A percentile compares a stretch with the other conserved stretches of the same genome.
Conservation (phyloP, 805 yeast genomes). For the Kurtzmaniella fragi region DNA sequence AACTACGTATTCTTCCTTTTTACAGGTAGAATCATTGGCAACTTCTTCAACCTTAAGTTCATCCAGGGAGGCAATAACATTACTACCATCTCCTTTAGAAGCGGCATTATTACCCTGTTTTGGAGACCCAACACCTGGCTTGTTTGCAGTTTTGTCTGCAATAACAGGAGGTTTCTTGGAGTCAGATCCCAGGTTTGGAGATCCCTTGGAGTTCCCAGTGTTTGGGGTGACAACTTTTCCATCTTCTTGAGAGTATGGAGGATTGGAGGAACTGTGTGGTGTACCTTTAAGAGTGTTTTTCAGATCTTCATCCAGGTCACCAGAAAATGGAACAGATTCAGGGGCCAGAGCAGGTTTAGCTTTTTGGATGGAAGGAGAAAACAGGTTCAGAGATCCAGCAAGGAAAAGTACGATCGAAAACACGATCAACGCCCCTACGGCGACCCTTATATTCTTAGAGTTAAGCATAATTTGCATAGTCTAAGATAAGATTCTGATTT, state of each 20-base stretch:
- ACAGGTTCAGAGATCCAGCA: slow-evolving; percentile 37
- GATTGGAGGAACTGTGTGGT: slow-evolving; percentile 29
- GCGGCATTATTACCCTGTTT: not conserved
- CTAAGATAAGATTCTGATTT: too few species aligned
- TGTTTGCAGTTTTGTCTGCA: slow-evolving; percentile 18
- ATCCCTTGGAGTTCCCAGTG: slow-evolving; percentile 16
- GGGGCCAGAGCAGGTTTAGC: slow-evolving; percentile 21
- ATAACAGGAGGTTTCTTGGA: slow-evolving; percentile 12
- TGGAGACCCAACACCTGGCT: not conserved
- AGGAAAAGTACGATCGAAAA: slow-evolving; percentile 47
- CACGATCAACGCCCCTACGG: slow-evolving; percentile 47
- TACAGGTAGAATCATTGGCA: slow-evolving; percentile 12
- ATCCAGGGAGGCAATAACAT: slow-evolving; percentile 1
- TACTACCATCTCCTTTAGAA: slow-evolving; percentile 1
- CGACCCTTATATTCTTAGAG: slow-evolving; percentile 48
- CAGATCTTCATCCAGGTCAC: slow-evolving; percentile 12
- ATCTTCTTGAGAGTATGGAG: slow-evolving; percentile 24
- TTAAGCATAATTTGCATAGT: slow-evolving; percentile 21
- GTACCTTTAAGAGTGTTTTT: slow-evolving; percentile 28
- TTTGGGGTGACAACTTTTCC: slow-evolving; percentile 11
- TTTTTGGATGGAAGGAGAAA: slow-evolving; percentile 26
- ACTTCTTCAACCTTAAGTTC: slow-evolving; percentile 1
- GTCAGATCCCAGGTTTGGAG: slow-evolving; percentile 6
- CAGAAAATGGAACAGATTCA: slow-evolving; percentile 16
- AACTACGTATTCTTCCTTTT: slow-evolving; percentile 63